phyloP scores from a whole-genome alignment of 371 early-diverging fungal species.

The Blakeslea trispora region DNA sequence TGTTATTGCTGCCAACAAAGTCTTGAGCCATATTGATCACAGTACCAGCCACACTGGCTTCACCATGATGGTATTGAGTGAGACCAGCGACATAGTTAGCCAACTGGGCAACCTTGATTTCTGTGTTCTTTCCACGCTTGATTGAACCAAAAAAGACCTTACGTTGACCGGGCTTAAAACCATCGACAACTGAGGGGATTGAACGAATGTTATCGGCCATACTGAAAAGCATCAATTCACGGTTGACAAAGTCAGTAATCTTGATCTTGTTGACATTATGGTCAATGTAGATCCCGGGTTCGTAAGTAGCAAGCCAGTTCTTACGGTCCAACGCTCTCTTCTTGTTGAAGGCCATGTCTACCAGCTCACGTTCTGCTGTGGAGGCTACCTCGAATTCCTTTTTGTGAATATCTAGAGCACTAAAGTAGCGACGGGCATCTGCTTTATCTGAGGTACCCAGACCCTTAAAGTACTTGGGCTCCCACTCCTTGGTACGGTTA shows the following conservation, averaged over 20 bases:
- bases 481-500: conserved; percentile 74
- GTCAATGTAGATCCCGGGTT: conserved; percentile 96
- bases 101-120: conserved; percentile 97
- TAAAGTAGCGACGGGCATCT: conserved; percentile 98
- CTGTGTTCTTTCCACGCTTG: conserved; percentile 82
- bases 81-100: conserved; percentile 95
- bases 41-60: conserved; percentile 85
- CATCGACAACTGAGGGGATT: conserved; percentile 98
- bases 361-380: conserved; percentile 75
- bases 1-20: conserved; percentile 98
- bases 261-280: conserved; percentile 77
- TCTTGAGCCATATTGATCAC: conserved; percentile 98
- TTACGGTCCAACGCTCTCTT: conserved; percentile 97
- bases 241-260: conserved; percentile 96
- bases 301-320: conserved; percentile 90
- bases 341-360: conserved; percentile 99
- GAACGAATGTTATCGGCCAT: conserved; percentile 98
- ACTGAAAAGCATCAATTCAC: conserved; percentile 96
- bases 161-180: conserved; percentile 99
- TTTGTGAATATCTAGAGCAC: conserved; percentile 76
- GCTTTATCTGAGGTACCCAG: conserved; percentile 93
- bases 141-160: conserved; percentile 97
- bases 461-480: conserved; percentile 99
- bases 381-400: conserved; percentile 81
- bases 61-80: conserved; percentile 99